Evolutionary conservation across 2,329 filamentous ascomycete species (phyloP), one percentile per base, ranked within the genome.

Genomic region (Apiospora koreana): DNA sequence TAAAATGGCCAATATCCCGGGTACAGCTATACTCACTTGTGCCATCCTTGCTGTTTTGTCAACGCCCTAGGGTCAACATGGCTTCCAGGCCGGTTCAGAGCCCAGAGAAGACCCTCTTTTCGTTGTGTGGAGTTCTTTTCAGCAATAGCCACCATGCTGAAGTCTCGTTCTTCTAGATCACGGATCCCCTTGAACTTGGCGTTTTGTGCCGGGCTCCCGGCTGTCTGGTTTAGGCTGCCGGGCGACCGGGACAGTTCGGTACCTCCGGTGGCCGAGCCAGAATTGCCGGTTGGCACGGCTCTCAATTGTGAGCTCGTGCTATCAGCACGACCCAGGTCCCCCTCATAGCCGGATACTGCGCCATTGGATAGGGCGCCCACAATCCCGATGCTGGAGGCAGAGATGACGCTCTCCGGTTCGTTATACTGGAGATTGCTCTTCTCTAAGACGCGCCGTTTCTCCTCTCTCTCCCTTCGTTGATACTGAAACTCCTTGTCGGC

Each of bases 31-130:
- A 50, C 92, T 83, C 85, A 97, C 93, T 99, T 99, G 81, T 99
- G 96, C 96, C 96, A 99, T 67, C 94, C 95, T 81, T 97, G 94
- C 80, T 98, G 94, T 80, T 98, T 98, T 79, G 98, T 98, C 75
- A 99, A 86, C 23, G 94, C 95, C 75, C 96, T 94, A 12, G 96
- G 96, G 80, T 99, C 97, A 38, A 96, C 95, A 80, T 99, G 96
- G 70, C 94, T 95, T 23, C 95, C 95, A 3, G 95, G 95, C 73
- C 94, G 90, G 78, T 95, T 98, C 62, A 98, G 84, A 35, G 97
- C 94, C 96, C 96, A 99, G 9, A 99, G 82, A 12, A 99, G 85
- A 7, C 96, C 97, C 83, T 99, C 96, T 79, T 98, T 99, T 62
- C 94, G 89, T 75, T 95, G 92, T 64, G 92, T 88, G 5, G 87